phyloP scores from a whole-genome alignment of 768 basidiomycete genomes.

The Tylopilus rubrobrunneus region DNA sequence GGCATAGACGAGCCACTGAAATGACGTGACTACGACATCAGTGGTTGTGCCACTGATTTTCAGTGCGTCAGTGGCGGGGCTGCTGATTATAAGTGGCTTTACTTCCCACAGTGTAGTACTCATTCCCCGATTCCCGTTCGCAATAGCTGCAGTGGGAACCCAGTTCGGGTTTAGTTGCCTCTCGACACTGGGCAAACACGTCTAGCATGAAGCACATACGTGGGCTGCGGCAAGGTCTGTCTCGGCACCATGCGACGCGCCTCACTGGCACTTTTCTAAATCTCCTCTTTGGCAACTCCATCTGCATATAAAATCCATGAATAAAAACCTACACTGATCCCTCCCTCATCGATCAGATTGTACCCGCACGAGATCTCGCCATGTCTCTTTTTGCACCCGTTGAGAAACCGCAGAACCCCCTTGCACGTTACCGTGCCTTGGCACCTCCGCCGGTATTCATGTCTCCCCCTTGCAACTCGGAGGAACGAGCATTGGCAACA shows the following conservation, averaged over 20 bases:
- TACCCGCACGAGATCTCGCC: background rate
- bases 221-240: background rate
- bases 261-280: too few relatives aligned
- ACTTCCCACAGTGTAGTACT: too few relatives aligned
- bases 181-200: too few relatives aligned
- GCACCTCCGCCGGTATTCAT: constrained; percentile 37
- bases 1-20: too few relatives aligned
- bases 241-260: background rate
- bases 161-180: too few relatives aligned
- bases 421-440: constrained; percentile 21
- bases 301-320: background rate
- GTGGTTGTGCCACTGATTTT: too few relatives aligned
- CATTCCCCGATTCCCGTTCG: background rate
- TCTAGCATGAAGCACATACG: background rate
- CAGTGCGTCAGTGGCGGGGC: too few relatives aligned
- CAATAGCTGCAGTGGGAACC: too few relatives aligned
- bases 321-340: too few relatives aligned
- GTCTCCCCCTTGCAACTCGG: constrained; percentile 46
- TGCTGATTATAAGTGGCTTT: too few relatives aligned
- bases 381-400: constrained; percentile 7
- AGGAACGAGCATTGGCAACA: background rate
- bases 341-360: background rate
- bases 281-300: background rate
- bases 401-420: constrained; percentile 17
- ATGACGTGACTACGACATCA: too few relatives aligned